These are phyloP conservation scores for Candida berthetii DNA, from an alignment of 805 yeast genomes.

Conservation along the genomic window DNA sequence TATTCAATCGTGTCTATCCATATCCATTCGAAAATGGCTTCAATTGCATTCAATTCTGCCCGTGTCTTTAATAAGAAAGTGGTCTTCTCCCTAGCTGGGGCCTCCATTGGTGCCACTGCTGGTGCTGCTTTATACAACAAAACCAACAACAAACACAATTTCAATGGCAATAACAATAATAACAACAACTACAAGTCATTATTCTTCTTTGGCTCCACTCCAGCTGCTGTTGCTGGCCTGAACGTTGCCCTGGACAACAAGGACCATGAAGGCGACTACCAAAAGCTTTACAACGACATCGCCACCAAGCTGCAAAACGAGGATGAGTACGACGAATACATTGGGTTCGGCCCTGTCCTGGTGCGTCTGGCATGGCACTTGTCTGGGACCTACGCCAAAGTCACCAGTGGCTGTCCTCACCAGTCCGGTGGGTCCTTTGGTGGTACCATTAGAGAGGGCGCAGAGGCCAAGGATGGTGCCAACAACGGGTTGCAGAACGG, in stretches of 20 bases:
- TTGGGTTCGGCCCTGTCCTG: conserved; percentile 70
- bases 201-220: conserved; percentile 4
- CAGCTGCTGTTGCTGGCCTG: conserved; percentile 30
- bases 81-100: conserved; percentile 17
- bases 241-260: conserved; percentile 25
- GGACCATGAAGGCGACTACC: conserved; percentile 46
- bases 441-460: conserved; percentile 56
- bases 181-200: conserved; percentile 8
- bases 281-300: conserved; percentile 64
- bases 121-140: conserved; percentile 18
- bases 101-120: conserved; percentile 25
- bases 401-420: conserved; percentile 31
- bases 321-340: conserved; percentile 56
- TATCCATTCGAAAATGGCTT: background rate
- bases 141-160: conserved; percentile 13
- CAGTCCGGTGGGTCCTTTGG: conserved; percentile 63
- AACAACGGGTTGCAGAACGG: conserved; percentile 45
- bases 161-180: conserved; percentile 10
- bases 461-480: conserved; percentile 48
- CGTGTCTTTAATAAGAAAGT: conserved; percentile 17
- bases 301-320: conserved; percentile 53
- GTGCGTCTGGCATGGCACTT: conserved; percentile 85
- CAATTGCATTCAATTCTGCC: conserved; percentile 1
- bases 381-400: conserved; percentile 71
- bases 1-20: too few species aligned